A percentile compares a stretch with the other conserved stretches of the same genome.
Conservation (phyloP, 179 eudicot genomes). For the Spinacia oleracea region DNA sequence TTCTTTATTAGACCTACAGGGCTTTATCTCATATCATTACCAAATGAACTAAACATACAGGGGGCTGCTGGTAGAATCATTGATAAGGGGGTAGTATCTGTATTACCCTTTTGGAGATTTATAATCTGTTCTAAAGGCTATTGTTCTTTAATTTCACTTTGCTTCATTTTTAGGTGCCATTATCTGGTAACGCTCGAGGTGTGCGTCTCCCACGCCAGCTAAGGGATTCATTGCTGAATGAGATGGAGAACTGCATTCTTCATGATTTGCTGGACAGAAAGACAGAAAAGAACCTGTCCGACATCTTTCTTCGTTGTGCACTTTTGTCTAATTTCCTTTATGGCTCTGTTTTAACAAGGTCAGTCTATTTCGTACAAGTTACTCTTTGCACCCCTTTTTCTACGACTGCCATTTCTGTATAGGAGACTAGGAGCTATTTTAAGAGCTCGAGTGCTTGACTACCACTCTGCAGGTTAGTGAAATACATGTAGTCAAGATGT, state of each 20-base stretch:
- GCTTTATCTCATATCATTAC: not conserved
- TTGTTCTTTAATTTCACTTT: conserved; percentile 8
- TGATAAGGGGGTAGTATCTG: not conserved
- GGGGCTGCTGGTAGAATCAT: not conserved
- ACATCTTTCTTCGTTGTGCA: conserved; percentile 62
- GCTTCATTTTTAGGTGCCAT: conserved; percentile 36
- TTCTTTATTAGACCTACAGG: not conserved
- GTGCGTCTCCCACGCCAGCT: conserved; percentile 77
- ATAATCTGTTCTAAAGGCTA: not conserved
- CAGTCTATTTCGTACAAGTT: conserved; percentile 12
- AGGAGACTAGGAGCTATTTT: too few relatives aligned
- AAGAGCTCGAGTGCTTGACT: too few relatives aligned
- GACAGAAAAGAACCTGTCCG: conserved; percentile 58
- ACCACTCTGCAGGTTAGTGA: not conserved
- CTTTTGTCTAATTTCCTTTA: conserved; percentile 69
- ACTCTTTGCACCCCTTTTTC: not conserved
- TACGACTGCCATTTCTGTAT: not conserved
- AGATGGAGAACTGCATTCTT: conserved; percentile 69
- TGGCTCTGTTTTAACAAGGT: conserved; percentile 66
- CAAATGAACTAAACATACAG: not conserved
- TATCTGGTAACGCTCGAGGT: conserved; percentile 35
- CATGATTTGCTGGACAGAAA: conserved; percentile 46
- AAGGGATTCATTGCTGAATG: conserved; percentile 60
- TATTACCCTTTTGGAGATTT: not conserved
- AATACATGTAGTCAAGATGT: not conserved